Conservation (phyloP, 1,139 yeast genomes). For the Lodderomyces elongisporus region DNA sequence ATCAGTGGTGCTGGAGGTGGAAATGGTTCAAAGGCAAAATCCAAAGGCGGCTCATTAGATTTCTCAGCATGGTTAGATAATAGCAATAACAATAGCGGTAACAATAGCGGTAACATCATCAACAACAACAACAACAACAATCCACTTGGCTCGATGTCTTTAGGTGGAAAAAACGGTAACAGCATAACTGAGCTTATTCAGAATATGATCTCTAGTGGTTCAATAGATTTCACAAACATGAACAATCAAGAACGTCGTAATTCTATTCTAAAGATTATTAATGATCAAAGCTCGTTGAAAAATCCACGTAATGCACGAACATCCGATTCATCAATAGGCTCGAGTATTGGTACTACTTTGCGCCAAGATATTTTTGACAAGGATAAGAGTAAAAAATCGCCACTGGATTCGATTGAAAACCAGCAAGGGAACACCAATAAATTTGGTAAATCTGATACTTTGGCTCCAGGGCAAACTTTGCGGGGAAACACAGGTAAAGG, state of each 20-base stretch:
- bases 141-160: conserved; percentile 25
- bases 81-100: neutral
- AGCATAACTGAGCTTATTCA: conserved; percentile 35
- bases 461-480: conserved; percentile 1
- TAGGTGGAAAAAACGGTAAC: conserved; percentile 31
- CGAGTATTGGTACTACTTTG: conserved; percentile 18
- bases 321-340: conserved; percentile 3
- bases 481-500: neutral
- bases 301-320: conserved; percentile 15
- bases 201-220: conserved; percentile 33
- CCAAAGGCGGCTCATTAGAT: conserved; percentile 1
- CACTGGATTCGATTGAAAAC: neutral
- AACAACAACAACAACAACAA: conserved; percentile 5
- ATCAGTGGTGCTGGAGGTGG: conserved; percentile 3
- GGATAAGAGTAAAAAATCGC: conserved; percentile 3
- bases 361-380: conserved; percentile 43
- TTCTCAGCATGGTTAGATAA: conserved; percentile 4
- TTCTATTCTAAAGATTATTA: conserved; percentile 35
- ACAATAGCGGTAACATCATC: neutral
- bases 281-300: conserved; percentile 24
- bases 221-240: conserved; percentile 39
- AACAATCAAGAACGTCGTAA: conserved; percentile 40
- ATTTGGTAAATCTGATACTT: neutral
- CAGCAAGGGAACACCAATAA: neutral
- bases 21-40: conserved; percentile 1